phyloP scores from a whole-genome alignment of 2,329 filamentous ascomycete species.

The Colletotrichum simmondsii region DNA sequence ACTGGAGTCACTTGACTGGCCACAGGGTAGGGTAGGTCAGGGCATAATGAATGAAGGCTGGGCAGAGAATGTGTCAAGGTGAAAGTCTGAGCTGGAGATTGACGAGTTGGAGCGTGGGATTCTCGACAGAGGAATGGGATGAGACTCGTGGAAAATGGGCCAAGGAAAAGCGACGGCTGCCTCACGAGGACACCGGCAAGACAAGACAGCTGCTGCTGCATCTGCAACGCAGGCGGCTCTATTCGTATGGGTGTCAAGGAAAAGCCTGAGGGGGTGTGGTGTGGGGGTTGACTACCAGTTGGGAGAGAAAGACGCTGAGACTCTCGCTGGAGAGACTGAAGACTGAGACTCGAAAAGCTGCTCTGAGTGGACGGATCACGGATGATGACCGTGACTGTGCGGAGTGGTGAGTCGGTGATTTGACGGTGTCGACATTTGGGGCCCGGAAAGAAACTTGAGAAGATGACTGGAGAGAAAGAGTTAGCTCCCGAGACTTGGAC shows the following conservation, averaged over 20 bases:
- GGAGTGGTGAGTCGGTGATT: not conserved
- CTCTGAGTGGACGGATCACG: not conserved
- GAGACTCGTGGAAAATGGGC: conserved; percentile 25
- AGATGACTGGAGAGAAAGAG: not conserved
- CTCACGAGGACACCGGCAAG: conserved; percentile 20
- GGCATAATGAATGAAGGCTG: not conserved
- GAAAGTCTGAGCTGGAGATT: not conserved
- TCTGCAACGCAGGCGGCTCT: not conserved
- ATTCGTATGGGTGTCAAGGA: not conserved
- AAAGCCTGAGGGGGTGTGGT: not conserved
- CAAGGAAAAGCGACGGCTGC: conserved; percentile 21
- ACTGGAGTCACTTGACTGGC: not conserved
- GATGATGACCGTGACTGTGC: not conserved
- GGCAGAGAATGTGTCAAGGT: not conserved
- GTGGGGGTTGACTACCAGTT: not conserved
- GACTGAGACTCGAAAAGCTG: too few species aligned
- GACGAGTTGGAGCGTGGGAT: not conserved
- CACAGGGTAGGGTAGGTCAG: not conserved
- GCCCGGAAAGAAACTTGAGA: not conserved
- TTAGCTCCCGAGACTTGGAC: not conserved
- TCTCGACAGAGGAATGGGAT: conserved; percentile 6
- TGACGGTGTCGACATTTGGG: not conserved
- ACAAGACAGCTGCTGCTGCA: not conserved
- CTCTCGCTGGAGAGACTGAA: too few species aligned
- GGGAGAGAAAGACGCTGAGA: too few species aligned